Evolutionary conservation across 805 yeast species (phyloP).

Genomic region (Myxozyma neglecta): DNA sequence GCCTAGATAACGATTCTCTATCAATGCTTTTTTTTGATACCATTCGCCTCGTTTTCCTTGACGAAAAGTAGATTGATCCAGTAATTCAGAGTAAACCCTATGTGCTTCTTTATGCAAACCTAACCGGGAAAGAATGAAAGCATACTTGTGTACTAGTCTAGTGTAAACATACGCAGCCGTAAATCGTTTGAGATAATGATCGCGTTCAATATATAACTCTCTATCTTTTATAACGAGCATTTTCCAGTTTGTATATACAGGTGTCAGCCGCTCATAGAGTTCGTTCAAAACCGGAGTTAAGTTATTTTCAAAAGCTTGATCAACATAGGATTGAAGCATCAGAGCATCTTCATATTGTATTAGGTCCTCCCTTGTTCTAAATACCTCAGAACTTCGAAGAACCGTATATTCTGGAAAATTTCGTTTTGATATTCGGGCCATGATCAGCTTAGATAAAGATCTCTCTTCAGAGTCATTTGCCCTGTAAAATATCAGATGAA

Average conservation of each 20-base stretch:
- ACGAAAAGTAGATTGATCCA: slow-evolving; percentile 19
- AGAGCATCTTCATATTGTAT: slow-evolving; percentile 30
- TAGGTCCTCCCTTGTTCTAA: slow-evolving; percentile 20
- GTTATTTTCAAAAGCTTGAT: slow-evolving; percentile 10
- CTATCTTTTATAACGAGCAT: not conserved
- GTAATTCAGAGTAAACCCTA: slow-evolving; percentile 16
- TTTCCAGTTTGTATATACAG: slow-evolving; percentile 16
- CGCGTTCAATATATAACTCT: slow-evolving; percentile 2
- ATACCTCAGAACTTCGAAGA: slow-evolving; percentile 26
- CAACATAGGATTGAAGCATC: slow-evolving; percentile 13
- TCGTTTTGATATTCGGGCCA: slow-evolving; percentile 21
- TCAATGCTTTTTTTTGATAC: slow-evolving; percentile 31
- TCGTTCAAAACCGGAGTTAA: slow-evolving; percentile 4
- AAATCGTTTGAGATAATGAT: slow-evolving; percentile 27
- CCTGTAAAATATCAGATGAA: slow-evolving; percentile 26
- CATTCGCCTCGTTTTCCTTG: slow-evolving; percentile 33
- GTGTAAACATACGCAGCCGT: slow-evolving; percentile 28
- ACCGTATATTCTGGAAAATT: slow-evolving; percentile 26
- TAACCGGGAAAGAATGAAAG: slow-evolving; percentile 18
- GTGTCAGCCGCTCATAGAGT: slow-evolving; percentile 3
- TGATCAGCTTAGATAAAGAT: slow-evolving; percentile 19
- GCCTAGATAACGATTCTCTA: slow-evolving; percentile 22
- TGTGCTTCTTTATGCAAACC: slow-evolving; percentile 16
- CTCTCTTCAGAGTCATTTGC: slow-evolving; percentile 14
- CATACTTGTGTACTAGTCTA: slow-evolving; percentile 26